Base-by-base conservation (phyloP, 805 yeast genomes). In the Metschnikowia corniflorae region DNA sequence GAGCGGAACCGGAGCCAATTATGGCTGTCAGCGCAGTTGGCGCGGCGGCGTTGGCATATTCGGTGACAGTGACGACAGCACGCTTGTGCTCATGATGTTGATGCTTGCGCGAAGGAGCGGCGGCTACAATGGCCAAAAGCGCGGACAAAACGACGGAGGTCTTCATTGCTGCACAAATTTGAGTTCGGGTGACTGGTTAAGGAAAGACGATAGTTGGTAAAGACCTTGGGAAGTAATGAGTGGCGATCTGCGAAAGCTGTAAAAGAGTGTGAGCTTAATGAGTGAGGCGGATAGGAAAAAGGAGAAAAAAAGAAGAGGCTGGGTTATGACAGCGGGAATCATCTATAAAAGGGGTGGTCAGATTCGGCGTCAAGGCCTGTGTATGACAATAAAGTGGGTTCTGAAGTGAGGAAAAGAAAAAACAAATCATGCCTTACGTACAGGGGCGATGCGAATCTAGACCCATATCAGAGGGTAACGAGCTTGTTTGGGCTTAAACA, bases 71-170 rank as follows among this genome's bases (percentile, higher is more conserved):
- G 36, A 58, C 50, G 32, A 58, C 66, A 31, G 52, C 68, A 56
- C 70, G 63, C 54, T 63, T 60, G 50, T 63, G 56, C 41, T 52
- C 50, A 29, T 61, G 58, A 42, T 58, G 56, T 46, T 60, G 64
- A 39, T 47, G 53, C 15, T 33, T 40, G 16, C 40, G 39, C 38
- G 47, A 39, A 26, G 49, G 46, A 9, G 45, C 45, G 34, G 51
- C 48, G 24, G 44, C 29, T 25, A 43, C 43, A 29, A 44, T 19
- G 24, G 50, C 50, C 33, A 43, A 39, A 15, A 46, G 32, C 26
- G 39, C 37, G 38, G 50, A 34, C 20, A 47, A 33, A 29, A 42
- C 46, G 15, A 46, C 22, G 8, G 50, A 21, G 9, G 44, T 28
- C 30, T 41, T 43, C 50, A 46, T 46, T 7, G 22, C 23, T 17